Evolutionary conservation across 306 rosid species (phyloP).

Genomic region (Medicago truncatula): MtrunA17r5.0-ANR NC_053045.1:36972001-36972500

Average conservation of each 20-base stretch:
- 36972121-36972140: constrained; percentile 31
- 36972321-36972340: constrained; percentile 34
- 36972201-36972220: constrained; percentile 47
- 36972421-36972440: constrained; percentile 50
- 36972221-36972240: constrained; percentile 12
- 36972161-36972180: background rate
- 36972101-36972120: constrained; percentile 15
- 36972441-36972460: constrained; percentile 41
- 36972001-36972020: background rate
- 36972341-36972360: constrained; percentile 43
- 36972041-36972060: background rate
- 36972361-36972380: constrained; percentile 43
- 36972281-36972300: constrained; percentile 38
- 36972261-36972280: constrained; percentile 34
- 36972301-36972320: constrained; percentile 51
- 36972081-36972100: background rate
- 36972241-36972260: constrained; percentile 15
- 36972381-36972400: constrained; percentile 38
- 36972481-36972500: constrained; percentile 40
- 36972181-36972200: background rate
- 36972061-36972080: background rate
- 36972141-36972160: background rate
- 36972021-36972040: background rate
- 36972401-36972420: constrained; percentile 46
- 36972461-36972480: constrained; percentile 43